A percentile compares a stretch with the other conserved stretches of the same genome.
phyloP scores from a whole-genome alignment of 768 basidiomycete species.

The Terana coerulea region DNA sequence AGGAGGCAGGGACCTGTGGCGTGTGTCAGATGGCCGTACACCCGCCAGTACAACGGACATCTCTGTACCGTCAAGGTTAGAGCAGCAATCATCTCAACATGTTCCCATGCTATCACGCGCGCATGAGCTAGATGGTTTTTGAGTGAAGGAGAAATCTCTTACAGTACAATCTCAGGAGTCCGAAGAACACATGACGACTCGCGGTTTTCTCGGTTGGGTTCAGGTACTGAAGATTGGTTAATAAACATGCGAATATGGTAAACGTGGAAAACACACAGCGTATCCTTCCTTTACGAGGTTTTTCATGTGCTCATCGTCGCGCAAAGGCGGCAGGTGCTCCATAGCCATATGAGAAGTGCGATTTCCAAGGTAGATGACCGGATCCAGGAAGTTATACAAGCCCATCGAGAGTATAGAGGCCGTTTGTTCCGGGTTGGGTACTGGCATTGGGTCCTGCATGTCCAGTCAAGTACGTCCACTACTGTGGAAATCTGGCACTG shows the following conservation, averaged over 20 bases:
- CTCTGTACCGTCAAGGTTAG: constrained; percentile 15
- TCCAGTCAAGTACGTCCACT: constrained; percentile 17
- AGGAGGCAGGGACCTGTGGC: neutral
- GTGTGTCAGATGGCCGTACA: neutral
- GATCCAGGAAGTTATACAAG: constrained; percentile 53
- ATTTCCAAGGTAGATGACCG: constrained; percentile 41
- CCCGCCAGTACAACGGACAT: neutral
- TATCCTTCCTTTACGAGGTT: constrained; percentile 31
- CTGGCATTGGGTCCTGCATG: constrained; percentile 21
- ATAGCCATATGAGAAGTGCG: constrained; percentile 40
- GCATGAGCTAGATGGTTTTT: neutral
- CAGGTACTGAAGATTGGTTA: constrained; percentile 21
- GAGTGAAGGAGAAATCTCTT: neutral
- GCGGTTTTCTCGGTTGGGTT: constrained; percentile 25
- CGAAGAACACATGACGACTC: constrained; percentile 23
- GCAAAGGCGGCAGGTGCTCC: constrained; percentile 42
- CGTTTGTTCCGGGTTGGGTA: constrained; percentile 29
- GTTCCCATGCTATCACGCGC: constrained; percentile 17
- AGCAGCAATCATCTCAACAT: constrained; percentile 11
- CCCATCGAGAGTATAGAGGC: constrained; percentile 29
- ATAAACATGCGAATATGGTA: neutral
- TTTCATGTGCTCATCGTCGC: constrained; percentile 41
- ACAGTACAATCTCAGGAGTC: constrained; percentile 16
- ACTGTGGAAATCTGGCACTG: neutral
- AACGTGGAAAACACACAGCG: constrained; percentile 26